Percentiles rank a stretch among this genome's conserved stretches.
Conservation (phyloP, 116 monocot genomes). For the Iris pallida region DNA sequence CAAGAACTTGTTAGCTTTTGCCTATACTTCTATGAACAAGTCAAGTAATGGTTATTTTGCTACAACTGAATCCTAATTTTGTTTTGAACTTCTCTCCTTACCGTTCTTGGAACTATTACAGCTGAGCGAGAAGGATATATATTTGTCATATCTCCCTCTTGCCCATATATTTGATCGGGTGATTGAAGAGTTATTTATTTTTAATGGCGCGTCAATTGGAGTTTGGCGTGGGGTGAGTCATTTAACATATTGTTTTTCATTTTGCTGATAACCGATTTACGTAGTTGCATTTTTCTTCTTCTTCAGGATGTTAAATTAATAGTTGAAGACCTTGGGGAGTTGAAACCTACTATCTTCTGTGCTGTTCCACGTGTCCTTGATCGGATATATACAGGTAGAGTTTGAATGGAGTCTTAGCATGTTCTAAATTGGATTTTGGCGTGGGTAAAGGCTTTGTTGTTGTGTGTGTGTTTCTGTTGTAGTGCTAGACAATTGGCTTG, state of each 20-base stretch:
- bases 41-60: too few species aligned
- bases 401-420: background rate
- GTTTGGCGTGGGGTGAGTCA: conserved; percentile 89
- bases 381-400: conserved; percentile 70
- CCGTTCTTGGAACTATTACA: conserved; percentile 19
- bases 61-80: background rate
- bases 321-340: conserved; percentile 74
- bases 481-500: too few species aligned
- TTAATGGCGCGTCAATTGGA: conserved; percentile 82
- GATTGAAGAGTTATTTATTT: conserved; percentile 79
- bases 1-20: background rate
- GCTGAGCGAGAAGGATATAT: conserved; percentile 59
- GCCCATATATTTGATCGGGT: conserved; percentile 93
- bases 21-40: background rate
- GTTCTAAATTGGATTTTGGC: too few species aligned
- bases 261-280: background rate
- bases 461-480: too few species aligned
- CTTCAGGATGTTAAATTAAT: conserved; percentile 84
- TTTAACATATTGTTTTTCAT: background rate
- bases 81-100: background rate
- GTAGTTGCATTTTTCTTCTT: background rate
- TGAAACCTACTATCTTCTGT: conserved; percentile 87
- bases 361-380: conserved; percentile 95
- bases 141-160: conserved; percentile 81
- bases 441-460: too few species aligned